Evolutionary conservation across 1,284 basidiomycete genomes (phyloP), one percentile per base, ranked within the genome.

Genomic region (Ustanciosporium gigantosporum): DNA sequence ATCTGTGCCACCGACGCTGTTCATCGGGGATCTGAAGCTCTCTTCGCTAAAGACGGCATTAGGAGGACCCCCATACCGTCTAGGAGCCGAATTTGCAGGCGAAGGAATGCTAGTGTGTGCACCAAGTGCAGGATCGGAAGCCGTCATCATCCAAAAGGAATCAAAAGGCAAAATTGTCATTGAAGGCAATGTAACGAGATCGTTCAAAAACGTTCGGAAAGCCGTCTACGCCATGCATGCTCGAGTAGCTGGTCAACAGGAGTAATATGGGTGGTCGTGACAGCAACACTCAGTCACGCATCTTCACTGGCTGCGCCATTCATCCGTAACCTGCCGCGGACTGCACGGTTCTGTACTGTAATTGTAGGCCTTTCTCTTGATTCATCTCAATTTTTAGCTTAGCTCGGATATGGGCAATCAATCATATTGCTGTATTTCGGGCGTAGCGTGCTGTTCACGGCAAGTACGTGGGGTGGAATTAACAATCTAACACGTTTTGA

Each of bases 1-100:
- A n/a, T 11, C 27, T 11, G 11, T 52, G 5, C 40, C 55, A 14
- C 53, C 58, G 3, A 77, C 75, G 14, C 52, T 77, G 20, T 76
- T 74, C 43, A 69, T 77, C 41, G 75, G 75, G 37, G 74, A 76
- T 49, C 49, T 77, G n/a, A 66, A 67, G n/a, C 72, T 77, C 9
- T 65, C 71, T 1, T 58, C 68, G 6, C 65, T 77, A 36, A 73
- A 75, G 38, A 13, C 53, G 5, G 41, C 59, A 2, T 55, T 75
- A 7, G 35, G 58, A 3, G 20, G 35, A 0, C 31, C 52, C 4
- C 35, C 52, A 3, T 56, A 57, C 41, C 43, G 70, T 2, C 61
- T 76, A n/a, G 55, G 67, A 5, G 60, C 75, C n/a, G 75, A 77
- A 31, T 77, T 77, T 51, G 74, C 70, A 2, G 75, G 74, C 14